Evolutionary conservation across 257 asterid genomes (phyloP).

Genomic region (Nicotiana otophora): DNA sequence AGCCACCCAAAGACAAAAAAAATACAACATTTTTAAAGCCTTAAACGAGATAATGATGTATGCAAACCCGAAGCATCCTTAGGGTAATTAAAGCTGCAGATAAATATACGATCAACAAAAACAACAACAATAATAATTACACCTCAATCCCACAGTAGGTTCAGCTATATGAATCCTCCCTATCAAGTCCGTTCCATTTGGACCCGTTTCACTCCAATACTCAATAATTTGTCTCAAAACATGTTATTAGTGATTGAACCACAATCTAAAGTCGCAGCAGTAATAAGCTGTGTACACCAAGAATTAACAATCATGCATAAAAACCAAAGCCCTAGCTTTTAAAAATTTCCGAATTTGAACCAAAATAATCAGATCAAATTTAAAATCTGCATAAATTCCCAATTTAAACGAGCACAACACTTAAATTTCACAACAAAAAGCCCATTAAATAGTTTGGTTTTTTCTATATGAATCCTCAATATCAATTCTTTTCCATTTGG

Average conservation of each 20-base stretch:
- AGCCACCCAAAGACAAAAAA: neutral
- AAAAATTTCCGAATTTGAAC: neutral
- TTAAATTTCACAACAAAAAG: too few relatives aligned
- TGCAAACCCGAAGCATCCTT: neutral
- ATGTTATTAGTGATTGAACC: neutral
- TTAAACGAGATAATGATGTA: neutral
- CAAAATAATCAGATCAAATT: neutral
- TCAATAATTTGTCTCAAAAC: neutral
- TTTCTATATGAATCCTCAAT: neutral
- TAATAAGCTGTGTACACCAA: too few relatives aligned
- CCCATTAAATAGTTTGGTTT: neutral
- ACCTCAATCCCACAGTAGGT: neutral
- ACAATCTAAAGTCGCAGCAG: neutral
- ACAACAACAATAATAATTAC: neutral
- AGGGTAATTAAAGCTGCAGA: neutral
- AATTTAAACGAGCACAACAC: too few relatives aligned
- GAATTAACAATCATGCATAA: neutral
- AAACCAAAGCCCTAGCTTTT: too few relatives aligned
- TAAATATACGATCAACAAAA: too few relatives aligned
- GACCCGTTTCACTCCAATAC: neutral
- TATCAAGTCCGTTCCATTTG: neutral
- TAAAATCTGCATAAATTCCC: neutral
- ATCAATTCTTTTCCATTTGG: neutral
- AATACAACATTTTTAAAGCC: neutral
- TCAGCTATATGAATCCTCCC: neutral